These are phyloP conservation scores for Allomyces arbusculus DNA, from an alignment of 192 early-diverging fungal genomes.

Conservation along the genomic window DNA sequence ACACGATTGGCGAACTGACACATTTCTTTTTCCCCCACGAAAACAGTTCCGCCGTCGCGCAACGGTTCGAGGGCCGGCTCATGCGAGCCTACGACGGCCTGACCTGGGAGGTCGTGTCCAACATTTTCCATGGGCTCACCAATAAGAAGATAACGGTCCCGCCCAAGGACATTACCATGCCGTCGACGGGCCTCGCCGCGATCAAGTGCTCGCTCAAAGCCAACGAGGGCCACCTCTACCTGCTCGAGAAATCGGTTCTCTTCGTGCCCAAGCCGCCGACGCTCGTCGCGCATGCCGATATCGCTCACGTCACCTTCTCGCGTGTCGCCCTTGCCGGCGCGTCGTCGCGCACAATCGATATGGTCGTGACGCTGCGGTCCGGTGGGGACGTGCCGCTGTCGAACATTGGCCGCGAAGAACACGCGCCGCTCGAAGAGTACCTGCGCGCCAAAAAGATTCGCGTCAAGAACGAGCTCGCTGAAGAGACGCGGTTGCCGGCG, in stretches of 20 bases:
- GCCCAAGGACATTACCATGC: too few relatives aligned
- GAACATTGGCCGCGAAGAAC: constrained; percentile 79
- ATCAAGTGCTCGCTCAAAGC: constrained; percentile 94
- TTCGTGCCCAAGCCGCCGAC: constrained; percentile 89
- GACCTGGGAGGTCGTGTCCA: constrained; percentile 63
- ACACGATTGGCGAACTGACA: too few relatives aligned
- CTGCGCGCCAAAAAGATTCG: constrained; percentile 63
- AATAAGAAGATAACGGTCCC: constrained; percentile 14
- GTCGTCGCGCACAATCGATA: constrained; percentile 62
- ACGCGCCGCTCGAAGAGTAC: constrained; percentile 57
- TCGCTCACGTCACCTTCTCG: constrained; percentile 68
- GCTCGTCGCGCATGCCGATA: constrained; percentile 66
- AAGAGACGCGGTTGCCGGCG: constrained; percentile 14
- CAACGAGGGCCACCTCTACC: constrained; percentile 85
- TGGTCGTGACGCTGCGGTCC: constrained; percentile 72
- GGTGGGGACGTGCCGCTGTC: constrained; percentile 66
- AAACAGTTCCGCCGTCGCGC: too few relatives aligned
- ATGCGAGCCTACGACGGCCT: constrained; percentile 70
- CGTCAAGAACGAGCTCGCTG: constrained; percentile 49
- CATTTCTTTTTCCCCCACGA: too few relatives aligned
- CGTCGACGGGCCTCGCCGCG: constrained; percentile 18
- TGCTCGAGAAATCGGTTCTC: constrained; percentile 79
- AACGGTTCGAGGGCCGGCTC: constrained; percentile 45
- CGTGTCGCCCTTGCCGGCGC: constrained; percentile 34
- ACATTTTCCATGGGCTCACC: constrained; percentile 64